Evolutionary conservation across 768 basidiomycete genomes (phyloP).

Genomic region (Leccinum incarnatum): DNA sequence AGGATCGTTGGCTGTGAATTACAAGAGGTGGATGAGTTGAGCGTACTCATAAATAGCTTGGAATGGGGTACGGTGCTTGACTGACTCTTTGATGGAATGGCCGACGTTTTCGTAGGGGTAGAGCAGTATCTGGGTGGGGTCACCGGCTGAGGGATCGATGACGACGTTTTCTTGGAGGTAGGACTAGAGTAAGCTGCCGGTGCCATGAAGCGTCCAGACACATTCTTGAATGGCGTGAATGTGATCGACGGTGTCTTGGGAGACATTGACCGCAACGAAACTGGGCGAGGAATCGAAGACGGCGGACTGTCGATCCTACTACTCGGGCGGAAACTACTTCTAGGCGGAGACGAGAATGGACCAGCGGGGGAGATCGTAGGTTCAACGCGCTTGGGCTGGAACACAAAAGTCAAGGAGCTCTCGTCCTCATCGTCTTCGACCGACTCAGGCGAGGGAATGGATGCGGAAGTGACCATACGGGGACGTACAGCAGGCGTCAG

Average conservation of each 20-base stretch:
- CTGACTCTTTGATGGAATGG: constrained; percentile 26
- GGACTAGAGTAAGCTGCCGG: constrained; percentile 36
- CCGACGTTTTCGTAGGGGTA: constrained; percentile 36
- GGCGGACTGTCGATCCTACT: constrained; percentile 34
- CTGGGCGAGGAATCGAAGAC: constrained; percentile 51
- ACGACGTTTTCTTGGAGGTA: constrained; percentile 52
- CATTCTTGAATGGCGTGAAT: constrained; percentile 35
- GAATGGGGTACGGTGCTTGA: constrained; percentile 41
- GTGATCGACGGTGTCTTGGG: constrained; percentile 25
- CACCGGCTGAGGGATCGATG: constrained; percentile 63
- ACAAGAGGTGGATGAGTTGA: constrained; percentile 47
- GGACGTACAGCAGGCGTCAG: constrained; percentile 21
- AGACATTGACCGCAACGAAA: constrained; percentile 36
- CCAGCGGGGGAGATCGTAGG: constrained; percentile 7
- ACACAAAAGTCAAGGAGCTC: constrained; percentile 19
- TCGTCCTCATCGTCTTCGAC: constrained; percentile 27
- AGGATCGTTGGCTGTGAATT: constrained; percentile 33
- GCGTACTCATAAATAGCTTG: constrained; percentile 53
- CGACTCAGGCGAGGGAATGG: constrained; percentile 4
- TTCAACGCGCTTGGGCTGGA: constrained; percentile 3
- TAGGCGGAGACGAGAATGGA: constrained; percentile 10
- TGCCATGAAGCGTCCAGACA: constrained; percentile 27
- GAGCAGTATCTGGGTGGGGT: constrained; percentile 35
- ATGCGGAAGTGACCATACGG: neutral
- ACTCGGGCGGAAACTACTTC: constrained; percentile 7